Evolutionary conservation across 345 rosid species (phyloP), one percentile per base, ranked within the genome.

Genomic region (Euphorbia lathyris): DNA sequence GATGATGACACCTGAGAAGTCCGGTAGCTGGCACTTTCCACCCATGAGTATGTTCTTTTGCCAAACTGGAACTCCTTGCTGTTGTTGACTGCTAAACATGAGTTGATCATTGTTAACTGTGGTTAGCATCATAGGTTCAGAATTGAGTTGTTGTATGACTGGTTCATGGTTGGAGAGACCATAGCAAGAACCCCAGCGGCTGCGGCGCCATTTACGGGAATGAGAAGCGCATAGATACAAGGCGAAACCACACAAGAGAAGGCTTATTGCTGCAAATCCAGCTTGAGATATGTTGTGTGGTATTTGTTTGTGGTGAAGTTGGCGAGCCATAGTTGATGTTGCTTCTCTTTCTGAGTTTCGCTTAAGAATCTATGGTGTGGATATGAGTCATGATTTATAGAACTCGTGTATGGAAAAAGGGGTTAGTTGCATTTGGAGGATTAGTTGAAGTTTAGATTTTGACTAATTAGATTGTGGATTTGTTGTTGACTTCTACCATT

Each of bases 11-110:
- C 98, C 97, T 0, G 96, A 94, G 67, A 88, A 94, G 76, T 91
- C 95, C 0, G 98, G 97, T 19, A 91, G 81, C 86, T 87, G 91
- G 57, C 95, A 94, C 71, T 91, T 91, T 1, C 88, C 98, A 3
- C 96, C 98, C 97, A 94, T 91, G 72, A 91, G 89, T 71, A 94
- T 88, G 77, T 87, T 89, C 83, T 88, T 94, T 84, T 83, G 86
- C 97, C 98, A 91, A 70, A 94, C 79, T 0, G 90, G 75, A 22
- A 43, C 80, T 7, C 70, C 65, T 68, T 78, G 66, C 66, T 19
- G 29, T 10, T 79, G 89, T 50, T 81, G 82, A 14, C 83, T 74
- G 62, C 83, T 80, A 29, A 77, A 48, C 53, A 66, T 52, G 68
- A 77, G 77, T 48, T 75, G 77, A 20, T 74, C 76, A 0, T 68